phyloP scores from a whole-genome alignment of 1,284 basidiomycete species.

The Garcileccinum viscosum region DNA sequence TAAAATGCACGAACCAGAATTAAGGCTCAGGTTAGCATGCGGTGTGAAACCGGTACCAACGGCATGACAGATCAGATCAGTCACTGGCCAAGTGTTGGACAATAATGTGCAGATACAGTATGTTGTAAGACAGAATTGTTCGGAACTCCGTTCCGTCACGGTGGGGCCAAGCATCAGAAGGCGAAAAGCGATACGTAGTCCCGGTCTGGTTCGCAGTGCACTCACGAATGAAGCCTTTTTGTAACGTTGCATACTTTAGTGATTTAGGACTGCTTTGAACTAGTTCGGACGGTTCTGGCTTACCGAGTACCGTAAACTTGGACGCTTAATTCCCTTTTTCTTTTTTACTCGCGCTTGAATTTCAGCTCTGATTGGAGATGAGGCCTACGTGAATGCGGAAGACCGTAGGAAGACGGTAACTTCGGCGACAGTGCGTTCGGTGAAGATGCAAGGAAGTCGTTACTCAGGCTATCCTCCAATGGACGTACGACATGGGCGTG shows the following conservation, averaged over 20 bases:
- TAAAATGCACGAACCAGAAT: not conserved
- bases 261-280: not conserved
- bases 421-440: not conserved
- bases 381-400: not conserved
- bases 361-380: not conserved
- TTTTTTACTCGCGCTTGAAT: not conserved
- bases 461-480: not conserved
- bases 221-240: not conserved
- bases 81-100: not conserved
- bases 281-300: conserved; percentile 4
- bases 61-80: conserved; percentile 1
- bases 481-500: not conserved
- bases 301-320: not conserved
- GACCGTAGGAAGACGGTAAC: not conserved
- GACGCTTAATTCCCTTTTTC: not conserved
- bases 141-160: not conserved
- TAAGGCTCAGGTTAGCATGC: not conserved
- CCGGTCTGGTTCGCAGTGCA: conserved; percentile 15
- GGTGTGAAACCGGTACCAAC: not conserved
- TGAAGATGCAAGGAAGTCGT: not conserved
- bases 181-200: conserved; percentile 10
- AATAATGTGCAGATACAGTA: not conserved
- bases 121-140: not conserved
- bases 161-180: not conserved
- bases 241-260: not conserved